Evolutionary conservation across 805 yeast genomes (phyloP), one percentile per base, ranked within the genome.

Genomic region (Candida rishiriensis): DNA sequence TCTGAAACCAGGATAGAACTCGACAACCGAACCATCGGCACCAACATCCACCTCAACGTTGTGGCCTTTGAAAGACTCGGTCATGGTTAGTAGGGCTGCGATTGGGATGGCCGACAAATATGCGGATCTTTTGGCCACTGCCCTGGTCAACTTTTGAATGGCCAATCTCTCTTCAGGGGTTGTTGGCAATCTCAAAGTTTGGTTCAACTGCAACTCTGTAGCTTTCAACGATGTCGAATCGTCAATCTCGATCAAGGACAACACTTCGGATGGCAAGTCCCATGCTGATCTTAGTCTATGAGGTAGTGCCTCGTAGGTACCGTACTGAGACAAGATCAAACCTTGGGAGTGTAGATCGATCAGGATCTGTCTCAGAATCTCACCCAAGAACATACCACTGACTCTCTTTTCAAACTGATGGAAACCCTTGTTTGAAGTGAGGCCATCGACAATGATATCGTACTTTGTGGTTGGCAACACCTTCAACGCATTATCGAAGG

Each of bases 381-480:
- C 99, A 47, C 99, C 98, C 55, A 90, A 66, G 57, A 85, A 90
- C 95, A 89, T 85, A 43, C 97, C 97, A 51, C 88, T 78, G 41
- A 90, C 85, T 59, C 97, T 79, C 63, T 90, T 90, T 66, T 90
- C 97, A 68, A 89, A 93, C 72, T 90, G 76, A 64, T 93, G 97
- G 70, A 71, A 87, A 8, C 95, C 95, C 34, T 79, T 82, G 64
- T 91, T 91, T 10, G 93, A 75, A 18, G 97, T 85, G 35, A 65
- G 65, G 50, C 72, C 74, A 63, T 91, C 95, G 52, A 91, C 79
- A 26, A 67, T 71, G 39, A 69, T 64, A 68, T 91, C 99, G 63
- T 81, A 90, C 48, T 79, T 76, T 3, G 96, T 86, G 39, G 71
- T 75, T 48, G 97, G 97, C 50, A 91, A 71, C 34, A 81, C 71